Conservation (phyloP, 108 stramenopile species). For the Nannochloropsis salina region DNA sequence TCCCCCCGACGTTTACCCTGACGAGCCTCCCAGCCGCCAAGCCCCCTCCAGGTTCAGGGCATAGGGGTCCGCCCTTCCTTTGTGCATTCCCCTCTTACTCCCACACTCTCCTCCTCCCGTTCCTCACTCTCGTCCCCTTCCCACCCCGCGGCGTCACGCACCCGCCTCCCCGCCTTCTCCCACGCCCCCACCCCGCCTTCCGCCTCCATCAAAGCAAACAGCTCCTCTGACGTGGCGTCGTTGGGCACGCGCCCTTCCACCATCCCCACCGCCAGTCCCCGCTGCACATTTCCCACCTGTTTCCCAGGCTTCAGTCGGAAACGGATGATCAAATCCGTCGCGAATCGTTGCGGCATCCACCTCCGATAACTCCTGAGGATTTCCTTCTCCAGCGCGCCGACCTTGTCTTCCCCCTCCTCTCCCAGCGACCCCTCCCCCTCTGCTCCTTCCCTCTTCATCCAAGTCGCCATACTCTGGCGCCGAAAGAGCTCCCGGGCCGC, state of each 20-base stretch:
- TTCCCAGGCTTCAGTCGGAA: neutral
- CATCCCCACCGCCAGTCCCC: neutral
- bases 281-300: neutral
- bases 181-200: neutral
- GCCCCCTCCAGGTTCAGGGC: too few relatives aligned
- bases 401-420: neutral
- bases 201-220: neutral
- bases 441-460: conserved; percentile 16
- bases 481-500: neutral
- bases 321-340: neutral
- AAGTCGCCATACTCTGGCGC: conserved; percentile 1
- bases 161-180: conserved; percentile 6
- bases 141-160: neutral
- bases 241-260: neutral
- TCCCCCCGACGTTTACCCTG: too few relatives aligned
- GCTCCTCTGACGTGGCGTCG: neutral
- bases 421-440: neutral
- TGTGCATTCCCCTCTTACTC: neutral
- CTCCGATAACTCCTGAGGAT: conserved; percentile 15
- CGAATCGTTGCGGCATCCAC: neutral
- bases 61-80: neutral
- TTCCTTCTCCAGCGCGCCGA: neutral
- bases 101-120: neutral
- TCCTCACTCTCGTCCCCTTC: neutral
- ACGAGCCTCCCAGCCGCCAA: too few relatives aligned